Percentiles rank a stretch among this genome's conserved stretches.
Conservation (phyloP, 2,329 filamentous ascomycete genomes). For the Fusarium falciforme region DNA sequence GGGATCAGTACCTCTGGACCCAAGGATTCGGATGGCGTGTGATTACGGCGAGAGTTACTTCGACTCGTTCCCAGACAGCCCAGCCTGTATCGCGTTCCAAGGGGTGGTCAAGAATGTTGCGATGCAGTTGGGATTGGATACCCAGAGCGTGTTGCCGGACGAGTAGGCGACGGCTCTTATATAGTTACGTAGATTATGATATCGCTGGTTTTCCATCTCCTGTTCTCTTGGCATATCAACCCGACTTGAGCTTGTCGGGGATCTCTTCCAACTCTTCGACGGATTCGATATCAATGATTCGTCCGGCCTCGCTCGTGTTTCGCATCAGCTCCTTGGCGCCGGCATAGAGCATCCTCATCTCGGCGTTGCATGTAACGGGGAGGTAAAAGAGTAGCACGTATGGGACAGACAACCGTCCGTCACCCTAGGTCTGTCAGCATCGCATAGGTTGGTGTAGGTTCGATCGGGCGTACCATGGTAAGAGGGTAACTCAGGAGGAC, state of each 20-base stretch:
- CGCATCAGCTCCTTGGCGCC: constrained; percentile 96
- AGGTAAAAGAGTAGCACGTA: constrained; percentile 97
- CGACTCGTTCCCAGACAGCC: constrained; percentile 92
- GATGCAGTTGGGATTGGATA: constrained; percentile 71
- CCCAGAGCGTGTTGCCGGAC: constrained; percentile 61
- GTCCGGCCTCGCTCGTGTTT: constrained; percentile 89
- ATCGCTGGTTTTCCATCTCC: constrained; percentile 44
- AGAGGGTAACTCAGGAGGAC: constrained; percentile 91
- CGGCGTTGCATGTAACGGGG: constrained; percentile 88
- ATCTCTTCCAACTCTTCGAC: constrained; percentile 87
- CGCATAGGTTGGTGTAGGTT: background rate
- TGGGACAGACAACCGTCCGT: constrained; percentile 86
- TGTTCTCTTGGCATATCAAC: constrained; percentile 1
- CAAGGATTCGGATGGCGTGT: constrained; percentile 93
- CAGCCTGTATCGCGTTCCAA: constrained; percentile 85
- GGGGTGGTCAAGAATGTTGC: constrained; percentile 81
- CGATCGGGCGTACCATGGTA: constrained; percentile 72
- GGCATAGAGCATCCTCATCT: constrained; percentile 92
- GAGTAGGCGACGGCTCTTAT: constrained; percentile 38
- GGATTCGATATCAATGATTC: constrained; percentile 85
- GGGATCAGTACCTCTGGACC: constrained; percentile 90
- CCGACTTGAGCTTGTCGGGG: constrained; percentile 67
- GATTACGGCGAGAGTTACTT: constrained; percentile 98
- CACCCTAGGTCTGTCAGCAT: constrained; percentile 64
- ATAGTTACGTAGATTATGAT: constrained; percentile 35